Conservation (phyloP, 1,139 yeast genomes). For the Yamadazyma siamensis region DNA sequence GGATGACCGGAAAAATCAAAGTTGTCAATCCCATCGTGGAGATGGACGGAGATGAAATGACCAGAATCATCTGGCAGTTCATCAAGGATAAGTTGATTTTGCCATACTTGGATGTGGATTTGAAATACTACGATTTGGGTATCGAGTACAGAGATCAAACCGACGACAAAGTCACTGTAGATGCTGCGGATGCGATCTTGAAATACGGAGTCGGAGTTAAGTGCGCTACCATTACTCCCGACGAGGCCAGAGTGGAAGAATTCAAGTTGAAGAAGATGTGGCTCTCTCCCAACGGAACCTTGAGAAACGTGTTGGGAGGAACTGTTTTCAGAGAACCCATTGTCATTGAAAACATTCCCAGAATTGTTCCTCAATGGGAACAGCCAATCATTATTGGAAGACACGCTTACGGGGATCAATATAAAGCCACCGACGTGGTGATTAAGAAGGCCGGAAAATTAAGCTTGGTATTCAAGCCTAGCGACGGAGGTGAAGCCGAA, state of each 20-base stretch:
- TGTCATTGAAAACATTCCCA: constrained; percentile 71
- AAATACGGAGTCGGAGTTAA: constrained; percentile 78
- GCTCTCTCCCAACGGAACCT: constrained; percentile 84
- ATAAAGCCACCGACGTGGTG: constrained; percentile 73
- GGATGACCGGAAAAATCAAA: constrained; percentile 39
- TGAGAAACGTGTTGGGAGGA: constrained; percentile 77
- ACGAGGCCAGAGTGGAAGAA: constrained; percentile 76
- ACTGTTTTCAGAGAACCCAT: constrained; percentile 84
- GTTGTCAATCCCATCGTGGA: constrained; percentile 76
- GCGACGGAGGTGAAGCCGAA: constrained; percentile 50
- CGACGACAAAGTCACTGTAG: constrained; percentile 67
- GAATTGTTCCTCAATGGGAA: constrained; percentile 77
- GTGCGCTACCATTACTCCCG: constrained; percentile 87
- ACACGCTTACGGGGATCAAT: constrained; percentile 85
- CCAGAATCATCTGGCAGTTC: constrained; percentile 77
- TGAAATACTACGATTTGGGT: constrained; percentile 74
- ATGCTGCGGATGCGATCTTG: constrained; percentile 73
- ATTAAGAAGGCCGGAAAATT: constrained; percentile 67
- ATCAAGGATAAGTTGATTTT: constrained; percentile 67
- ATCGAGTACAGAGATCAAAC: constrained; percentile 70
- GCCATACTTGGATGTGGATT: constrained; percentile 70
- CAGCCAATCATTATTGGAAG: constrained; percentile 82
- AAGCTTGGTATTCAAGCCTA: constrained; percentile 62
- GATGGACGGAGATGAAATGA: constrained; percentile 85
- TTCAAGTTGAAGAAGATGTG: constrained; percentile 77